Base-by-base conservation (phyloP, 202 grass and related monocot genomes). In the Schoenoplectus triqueter region DNA sequence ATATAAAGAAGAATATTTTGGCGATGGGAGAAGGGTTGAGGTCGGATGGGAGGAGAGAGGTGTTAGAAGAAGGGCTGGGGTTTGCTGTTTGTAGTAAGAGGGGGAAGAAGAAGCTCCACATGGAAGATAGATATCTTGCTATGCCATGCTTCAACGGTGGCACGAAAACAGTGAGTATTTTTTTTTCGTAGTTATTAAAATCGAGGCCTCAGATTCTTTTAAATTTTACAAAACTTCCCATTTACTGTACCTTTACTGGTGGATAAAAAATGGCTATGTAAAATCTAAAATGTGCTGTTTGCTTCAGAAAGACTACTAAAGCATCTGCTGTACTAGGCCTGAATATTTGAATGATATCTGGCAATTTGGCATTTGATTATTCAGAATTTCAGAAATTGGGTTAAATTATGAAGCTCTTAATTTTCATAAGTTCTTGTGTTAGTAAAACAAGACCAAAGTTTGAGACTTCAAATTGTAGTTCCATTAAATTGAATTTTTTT, bases 11-110 rank as follows among this genome's bases (percentile, higher is more conserved):
- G 56, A 41, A 18, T 10, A 84, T 87, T 22, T 19, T 66, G 7
- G 69, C 82, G 7, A 54, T 70, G 5, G 81, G 40, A 15, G 67
- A 85, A 21, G 82, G 18, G 51, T 48, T 79, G 75, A 64, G 40
- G 8, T 81, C 77, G 40, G 68, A 87, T 82, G 82, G 76, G 22
- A 65, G 31, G 82, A 85, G 44, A 40, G 89, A 90, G 85, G 82
- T 90, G 46, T 15, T 81, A 79, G 85, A 69, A 72, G 68, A 90
- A 72, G 81, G 89, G 40, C 9, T 54, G 15, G 66, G 86, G 60
- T 90, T 76, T 66, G 80, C 86, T n/a, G 86, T 87, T 10, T 90
- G 75, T 68, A 69, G 75, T 72, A 87, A 87, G 75, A 90, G 86
- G 44, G 89, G 89, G 17, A 87, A 57, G 89, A 87, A 82, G 66